Base-by-base conservation (phyloP, 768 basidiomycete genomes). In the Astraeus odoratus region DNA sequence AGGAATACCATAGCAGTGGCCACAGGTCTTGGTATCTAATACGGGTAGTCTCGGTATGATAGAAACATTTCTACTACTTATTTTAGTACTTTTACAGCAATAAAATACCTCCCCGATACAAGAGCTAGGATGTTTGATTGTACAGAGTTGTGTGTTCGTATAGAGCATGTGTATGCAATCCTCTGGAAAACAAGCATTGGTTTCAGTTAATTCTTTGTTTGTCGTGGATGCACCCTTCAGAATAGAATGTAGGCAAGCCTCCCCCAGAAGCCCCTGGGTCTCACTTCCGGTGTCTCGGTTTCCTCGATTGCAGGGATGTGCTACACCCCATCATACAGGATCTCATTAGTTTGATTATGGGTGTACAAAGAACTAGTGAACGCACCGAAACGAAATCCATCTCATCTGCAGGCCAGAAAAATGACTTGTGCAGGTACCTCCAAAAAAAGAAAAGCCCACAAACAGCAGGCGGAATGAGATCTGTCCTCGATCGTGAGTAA, bases 251-350 rank as follows among this genome's bases (percentile, higher is more conserved):
- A 39, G 9, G 35, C 49, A 15, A 50, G 8, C 8, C 35, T 47
- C 42, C 42, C 35, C 49, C 46, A 47, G 40, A 48, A 50, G 12
- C 45, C 45, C 1, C 2, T 34, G 3, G 39, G 49, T 6, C 24
- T 23, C 23, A 19, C 27, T 19, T 48, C 40, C 13, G 27, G 35
- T 18, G 19, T 16, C 18, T 50, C 49, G 13, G 49, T 50, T 31
- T 50, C 39, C 25, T 50, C 49, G 4, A 26, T 19, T 8, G 49
- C 12, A 7, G 49, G 49, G 25, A 50, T 50, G 15, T 34, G 27
- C 49, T 50, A 50, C 41, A 20, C 22, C 31, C 29, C 13, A 23
- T 24, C 22, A 23, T 10, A 15, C 12, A 39, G 7, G 18, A 16
- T 24, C 9, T 24, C 25, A 40, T 12, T 8, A n/a, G 13, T 27